Percentiles rank a stretch among this genome's conserved stretches.
Evolutionary conservation across 768 basidiomycete species (phyloP).

Genomic region (Paxillus rubicundulus): DNA sequence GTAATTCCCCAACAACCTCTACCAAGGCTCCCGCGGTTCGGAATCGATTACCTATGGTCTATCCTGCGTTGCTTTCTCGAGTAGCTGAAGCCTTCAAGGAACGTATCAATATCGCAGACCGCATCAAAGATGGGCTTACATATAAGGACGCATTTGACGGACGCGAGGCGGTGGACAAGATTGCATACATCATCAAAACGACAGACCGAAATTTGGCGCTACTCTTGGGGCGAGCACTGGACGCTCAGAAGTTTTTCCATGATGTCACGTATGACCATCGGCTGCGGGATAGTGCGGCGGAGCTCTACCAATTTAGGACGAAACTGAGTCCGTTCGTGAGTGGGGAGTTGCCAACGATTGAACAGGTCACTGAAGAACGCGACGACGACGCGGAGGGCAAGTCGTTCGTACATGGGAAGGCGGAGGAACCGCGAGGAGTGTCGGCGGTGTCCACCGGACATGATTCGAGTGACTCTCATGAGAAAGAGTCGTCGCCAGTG

Average conservation of each 20-base stretch:
- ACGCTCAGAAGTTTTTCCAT: constrained; percentile 98
- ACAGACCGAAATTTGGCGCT: constrained; percentile 95
- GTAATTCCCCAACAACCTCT: constrained; percentile 34
- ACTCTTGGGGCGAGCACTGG: constrained; percentile 90
- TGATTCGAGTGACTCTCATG: constrained; percentile 35
- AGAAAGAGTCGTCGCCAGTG: constrained; percentile 32
- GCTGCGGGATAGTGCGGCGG: constrained; percentile 79
- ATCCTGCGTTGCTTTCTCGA: constrained; percentile 93
- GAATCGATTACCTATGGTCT: constrained; percentile 69
- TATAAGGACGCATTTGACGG: constrained; percentile 98
- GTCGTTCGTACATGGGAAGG: constrained; percentile 22
- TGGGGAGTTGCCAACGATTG: constrained; percentile 53
- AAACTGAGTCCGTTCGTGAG: constrained; percentile 84
- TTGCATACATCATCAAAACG: constrained; percentile 97
- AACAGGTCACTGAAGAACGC: constrained; percentile 22
- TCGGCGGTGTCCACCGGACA: constrained; percentile 29
- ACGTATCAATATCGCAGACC: constrained; percentile 72
- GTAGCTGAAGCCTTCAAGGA: constrained; percentile 92
- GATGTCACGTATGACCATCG: constrained; percentile 99
- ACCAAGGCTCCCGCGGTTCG: constrained; percentile 39
- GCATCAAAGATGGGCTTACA: constrained; percentile 90
- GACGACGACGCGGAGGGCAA: constrained; percentile 36
- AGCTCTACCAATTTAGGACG: constrained; percentile 92
- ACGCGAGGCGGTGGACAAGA: constrained; percentile 94
- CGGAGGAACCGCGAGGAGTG: constrained; percentile 19